A percentile compares a stretch with the other conserved stretches of the same genome.
Conservation (phyloP, 306 rosid species). For the Dryas alaskensis region DNA sequence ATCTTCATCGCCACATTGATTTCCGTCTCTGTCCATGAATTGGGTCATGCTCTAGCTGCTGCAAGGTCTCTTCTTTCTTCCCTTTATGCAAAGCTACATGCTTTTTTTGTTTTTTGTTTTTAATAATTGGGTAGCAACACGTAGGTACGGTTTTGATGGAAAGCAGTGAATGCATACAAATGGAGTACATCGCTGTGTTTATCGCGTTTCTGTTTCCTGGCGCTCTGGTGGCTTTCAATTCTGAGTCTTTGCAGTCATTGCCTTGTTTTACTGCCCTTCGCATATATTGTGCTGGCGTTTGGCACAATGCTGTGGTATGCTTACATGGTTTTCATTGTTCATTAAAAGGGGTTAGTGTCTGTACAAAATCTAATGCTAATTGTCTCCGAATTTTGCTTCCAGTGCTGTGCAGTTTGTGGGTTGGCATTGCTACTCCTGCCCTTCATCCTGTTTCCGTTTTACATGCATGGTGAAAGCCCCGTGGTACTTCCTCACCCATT, state of each 20-base stretch:
- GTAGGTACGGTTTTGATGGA: conserved; percentile 45
- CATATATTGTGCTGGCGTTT: conserved; percentile 81
- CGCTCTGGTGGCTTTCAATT: conserved; percentile 76
- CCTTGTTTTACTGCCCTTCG: conserved; percentile 62
- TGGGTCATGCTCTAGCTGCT: conserved; percentile 85
- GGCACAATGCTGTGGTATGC: conserved; percentile 95
- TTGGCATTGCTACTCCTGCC: conserved; percentile 69
- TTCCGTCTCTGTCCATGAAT: conserved; percentile 63
- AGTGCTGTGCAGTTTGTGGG: conserved; percentile 82
- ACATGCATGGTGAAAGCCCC: conserved; percentile 49
- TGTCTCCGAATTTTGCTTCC: conserved; percentile 25
- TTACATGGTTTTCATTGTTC: neutral
- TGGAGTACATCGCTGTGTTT: conserved; percentile 82
- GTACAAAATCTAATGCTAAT: conserved; percentile 18
- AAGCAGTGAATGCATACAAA: conserved; percentile 76
- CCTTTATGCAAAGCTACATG: neutral
- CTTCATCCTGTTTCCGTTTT: conserved; percentile 67
- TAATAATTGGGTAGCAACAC: conserved; percentile 13
- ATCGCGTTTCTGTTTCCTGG: conserved; percentile 82
- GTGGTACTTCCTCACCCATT: conserved; percentile 48
- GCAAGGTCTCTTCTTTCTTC: conserved; percentile 47
- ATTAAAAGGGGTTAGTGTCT: neutral
- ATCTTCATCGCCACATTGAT: conserved; percentile 54
- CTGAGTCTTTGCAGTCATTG: conserved; percentile 47
- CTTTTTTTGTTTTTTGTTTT: conserved; percentile 10